Base-by-base conservation (phyloP, 2,329 filamentous ascomycete genomes). In the Purpureocillium takamizusanense region DNA sequence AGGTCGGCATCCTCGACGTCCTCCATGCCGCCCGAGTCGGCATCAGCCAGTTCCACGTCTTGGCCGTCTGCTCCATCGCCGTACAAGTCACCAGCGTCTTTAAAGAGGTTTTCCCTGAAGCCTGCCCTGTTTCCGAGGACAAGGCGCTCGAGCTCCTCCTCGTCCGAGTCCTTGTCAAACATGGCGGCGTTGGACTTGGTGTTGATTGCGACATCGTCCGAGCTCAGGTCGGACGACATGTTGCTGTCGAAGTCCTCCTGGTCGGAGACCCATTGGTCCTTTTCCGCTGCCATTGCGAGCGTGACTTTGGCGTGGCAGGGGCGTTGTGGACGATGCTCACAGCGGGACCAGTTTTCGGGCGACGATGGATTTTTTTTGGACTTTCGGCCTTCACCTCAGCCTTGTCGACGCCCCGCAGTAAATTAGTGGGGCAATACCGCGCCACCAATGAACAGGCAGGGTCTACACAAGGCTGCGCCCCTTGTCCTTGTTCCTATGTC, bases 91-190 rank as follows among this genome's bases (percentile, higher is more conserved):
- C 12, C 31, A n/a, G 36, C 35, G 27, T 43, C 14, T 53, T 65
- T 64, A 47, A 83, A 83, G 37, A 97, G 66, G 31, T 82, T 81
- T 41, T 82, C 72, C 42, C 81, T 75, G 59, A 97, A 97, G 27
- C 81, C 85, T n/a, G 77, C 74, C 34, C 82, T 79, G 62, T 94
- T 85, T 39, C 92, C 92, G 45, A 98, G 85, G 4, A 98, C 84
- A 45, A 95, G 67, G 47, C 81, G 78, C 65, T 95, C 90, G 23
- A 95, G 76, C 56, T 90, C 86, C 53, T 83, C 78, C 59, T 95
- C 89, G 37, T 84, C 80, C 12, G 78, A 80, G 56, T 94, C 87
- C 56, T 90, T 92, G 36, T 84, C 81, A 39, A 56, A 59, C 38
- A 62, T 48, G 41, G 41, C 50, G 39, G 48, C 21, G 21, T 25